phyloP scores from a whole-genome alignment of 2,329 filamentous ascomycete genomes.

The Esteya vermicola region DNA sequence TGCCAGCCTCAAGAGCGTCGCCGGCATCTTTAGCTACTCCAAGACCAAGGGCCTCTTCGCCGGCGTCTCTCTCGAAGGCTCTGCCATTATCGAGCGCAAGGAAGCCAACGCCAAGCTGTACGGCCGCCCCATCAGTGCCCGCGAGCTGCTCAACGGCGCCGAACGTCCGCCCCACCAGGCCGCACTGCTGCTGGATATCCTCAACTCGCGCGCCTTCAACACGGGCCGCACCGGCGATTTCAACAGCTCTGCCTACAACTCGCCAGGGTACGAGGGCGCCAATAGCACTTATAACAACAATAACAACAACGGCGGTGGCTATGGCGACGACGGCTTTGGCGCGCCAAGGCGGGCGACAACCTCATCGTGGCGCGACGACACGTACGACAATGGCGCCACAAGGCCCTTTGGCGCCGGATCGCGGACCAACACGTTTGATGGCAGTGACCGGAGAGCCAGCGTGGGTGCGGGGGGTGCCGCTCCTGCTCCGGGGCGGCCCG shows the following conservation, averaged over 20 bases:
- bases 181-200: constrained; percentile 67
- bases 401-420: constrained; percentile 21
- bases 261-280: no score
- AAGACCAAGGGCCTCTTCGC: constrained; percentile 97
- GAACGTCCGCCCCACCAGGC: constrained; percentile 70
- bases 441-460: constrained; percentile 30
- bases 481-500: constrained; percentile 65
- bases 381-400: constrained; percentile 43
- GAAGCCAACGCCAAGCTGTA: constrained; percentile 98
- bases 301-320: constrained; percentile 72
- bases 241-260: constrained; percentile 74
- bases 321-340: constrained; percentile 29
- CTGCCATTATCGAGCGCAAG: constrained; percentile 81
- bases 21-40: constrained; percentile 90
- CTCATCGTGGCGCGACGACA: constrained; percentile 54
- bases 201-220: constrained; percentile 75
- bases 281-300: constrained; percentile 74
- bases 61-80: constrained; percentile 86
- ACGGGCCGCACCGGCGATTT: constrained; percentile 35
- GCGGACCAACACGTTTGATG: constrained; percentile 37
- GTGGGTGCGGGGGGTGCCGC: no score
- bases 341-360: constrained; percentile 47
- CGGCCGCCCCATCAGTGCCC: constrained; percentile 65
- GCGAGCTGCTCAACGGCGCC: constrained; percentile 65
- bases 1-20: constrained; percentile 76